These are phyloP conservation scores for Teunomyces atbi DNA, from an alignment of 805 yeast species.

Conservation along the genomic window DNA sequence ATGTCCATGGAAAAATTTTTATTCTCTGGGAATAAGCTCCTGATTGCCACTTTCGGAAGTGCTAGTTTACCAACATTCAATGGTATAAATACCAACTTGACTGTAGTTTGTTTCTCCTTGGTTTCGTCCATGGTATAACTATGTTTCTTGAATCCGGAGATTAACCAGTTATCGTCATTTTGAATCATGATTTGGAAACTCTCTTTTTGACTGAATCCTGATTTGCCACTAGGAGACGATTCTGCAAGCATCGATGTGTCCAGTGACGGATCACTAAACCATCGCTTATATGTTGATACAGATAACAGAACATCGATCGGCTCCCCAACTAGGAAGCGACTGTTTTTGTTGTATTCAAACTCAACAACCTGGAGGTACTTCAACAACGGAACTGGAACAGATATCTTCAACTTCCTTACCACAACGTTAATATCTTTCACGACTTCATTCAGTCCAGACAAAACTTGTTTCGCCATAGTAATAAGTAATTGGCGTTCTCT, in stretches of 20 bases:
- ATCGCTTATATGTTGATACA: constrained; percentile 44
- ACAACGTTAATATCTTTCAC: not conserved
- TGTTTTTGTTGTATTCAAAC: constrained; percentile 35
- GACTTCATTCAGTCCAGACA: not conserved
- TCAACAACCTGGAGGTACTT: constrained; percentile 61
- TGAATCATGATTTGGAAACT: constrained; percentile 46
- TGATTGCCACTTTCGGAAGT: constrained; percentile 58
- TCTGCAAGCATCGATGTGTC: constrained; percentile 19
- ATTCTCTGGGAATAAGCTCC: constrained; percentile 17
- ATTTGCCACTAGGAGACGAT: constrained; percentile 19
- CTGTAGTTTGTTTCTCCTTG: constrained; percentile 10
- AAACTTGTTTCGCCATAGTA: constrained; percentile 5
- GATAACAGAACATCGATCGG: constrained; percentile 48
- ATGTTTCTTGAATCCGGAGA: constrained; percentile 67
- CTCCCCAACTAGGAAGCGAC: constrained; percentile 60
- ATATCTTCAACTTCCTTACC: constrained; percentile 38
- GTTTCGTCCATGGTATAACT: constrained; percentile 37
- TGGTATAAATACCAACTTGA: constrained; percentile 62
- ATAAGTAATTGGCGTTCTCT: constrained; percentile 11
- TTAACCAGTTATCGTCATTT: constrained; percentile 72
- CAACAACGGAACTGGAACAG: constrained; percentile 62
- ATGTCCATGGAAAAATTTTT: constrained; percentile 50
- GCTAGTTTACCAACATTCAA: constrained; percentile 69
- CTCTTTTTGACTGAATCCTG: constrained; percentile 9
- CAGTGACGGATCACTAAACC: constrained; percentile 31